Evolutionary conservation across 164 flowering plant species (phyloP).

Genomic region (grape (Vitis vinifera)): ASM3070453v1 NC_081822.1:394501-395000

Average conservation of each 20-base stretch:
- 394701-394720: conserved; percentile 90
- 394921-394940: conserved; percentile 76
- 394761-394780: conserved; percentile 51
- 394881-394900: conserved; percentile 60
- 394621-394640: conserved; percentile 81
- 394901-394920: conserved; percentile 66
- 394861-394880: conserved; percentile 43
- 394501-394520: conserved; percentile 76
- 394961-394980: no score
- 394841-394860: conserved; percentile 52
- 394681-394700: conserved; percentile 80
- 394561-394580: conserved; percentile 40
- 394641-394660: conserved; percentile 88
- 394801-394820: conserved; percentile 83
- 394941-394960: conserved; percentile 71
- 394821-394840: conserved; percentile 75
- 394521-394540: conserved; percentile 80
- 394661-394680: conserved; percentile 87
- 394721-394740: conserved; percentile 78
- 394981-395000: no score
- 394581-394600: conserved; percentile 74
- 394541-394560: conserved; percentile 35
- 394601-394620: conserved; percentile 83
- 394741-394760: conserved; percentile 76
- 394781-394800: conserved; percentile 39